phyloP scores from a whole-genome alignment of 306 rosid species.

The Quercus ilex region DNA sequence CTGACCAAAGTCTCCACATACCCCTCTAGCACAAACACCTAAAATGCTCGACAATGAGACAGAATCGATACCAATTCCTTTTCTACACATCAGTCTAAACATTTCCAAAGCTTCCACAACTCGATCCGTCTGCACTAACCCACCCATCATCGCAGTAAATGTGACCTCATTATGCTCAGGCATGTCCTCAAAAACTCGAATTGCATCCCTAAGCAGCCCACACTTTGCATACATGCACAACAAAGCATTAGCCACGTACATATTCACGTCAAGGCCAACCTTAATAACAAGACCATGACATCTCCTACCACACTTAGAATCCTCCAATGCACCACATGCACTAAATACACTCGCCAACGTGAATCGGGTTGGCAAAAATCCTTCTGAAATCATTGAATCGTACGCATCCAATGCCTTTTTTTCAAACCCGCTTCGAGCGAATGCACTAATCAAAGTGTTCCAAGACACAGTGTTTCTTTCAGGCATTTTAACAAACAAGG shows the following conservation, averaged over 20 bases:
- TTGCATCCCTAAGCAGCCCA: slow-evolving; percentile 46
- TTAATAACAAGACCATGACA: slow-evolving; percentile 61
- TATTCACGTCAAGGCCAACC: slow-evolving; percentile 49
- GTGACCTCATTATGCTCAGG: slow-evolving; percentile 69
- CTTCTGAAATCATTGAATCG: slow-evolving; percentile 45
- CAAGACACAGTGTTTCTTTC: slow-evolving; percentile 62
- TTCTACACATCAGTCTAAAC: slow-evolving; percentile 62
- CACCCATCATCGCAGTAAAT: slow-evolving; percentile 70
- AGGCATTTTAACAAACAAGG: slow-evolving; percentile 56
- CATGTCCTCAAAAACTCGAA: slow-evolving; percentile 48
- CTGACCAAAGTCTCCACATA: slow-evolving; percentile 29
- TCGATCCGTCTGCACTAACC: slow-evolving; percentile 42
- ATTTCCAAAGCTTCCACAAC: slow-evolving; percentile 46
- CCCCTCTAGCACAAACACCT: slow-evolving; percentile 55
- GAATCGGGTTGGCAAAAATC: slow-evolving; percentile 51
- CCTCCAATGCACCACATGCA: slow-evolving; percentile 43
- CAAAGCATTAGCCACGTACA: slow-evolving; percentile 56
- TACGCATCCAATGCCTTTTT: slow-evolving; percentile 49
- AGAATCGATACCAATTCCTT: slow-evolving; percentile 52
- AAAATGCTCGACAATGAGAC: slow-evolving; percentile 59
- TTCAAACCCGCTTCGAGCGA: slow-evolving; percentile 47
- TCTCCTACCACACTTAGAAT: slow-evolving; percentile 48
- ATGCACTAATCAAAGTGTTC: slow-evolving; percentile 56
- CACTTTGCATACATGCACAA: slow-evolving; percentile 64
- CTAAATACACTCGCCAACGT: slow-evolving; percentile 65